Evolutionary conservation across 2,329 filamentous ascomycete species (phyloP).

Genomic region (Malbranchea cinnamomea): DNA sequence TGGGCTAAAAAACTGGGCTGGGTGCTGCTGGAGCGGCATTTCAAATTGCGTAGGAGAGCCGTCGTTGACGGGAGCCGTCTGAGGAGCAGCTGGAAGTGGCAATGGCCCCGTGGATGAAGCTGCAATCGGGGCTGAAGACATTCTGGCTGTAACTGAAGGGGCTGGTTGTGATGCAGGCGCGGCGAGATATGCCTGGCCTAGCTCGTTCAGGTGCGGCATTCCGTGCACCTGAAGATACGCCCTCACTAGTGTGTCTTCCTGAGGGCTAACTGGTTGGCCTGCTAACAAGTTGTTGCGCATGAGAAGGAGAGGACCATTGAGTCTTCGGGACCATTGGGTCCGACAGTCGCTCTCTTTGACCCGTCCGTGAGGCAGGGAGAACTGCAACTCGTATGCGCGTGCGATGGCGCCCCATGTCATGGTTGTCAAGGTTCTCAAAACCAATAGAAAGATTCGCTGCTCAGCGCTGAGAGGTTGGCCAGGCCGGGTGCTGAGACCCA

Average conservation of each 20-base stretch:
- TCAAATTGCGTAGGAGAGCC: too few relatives aligned
- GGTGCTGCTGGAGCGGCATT: too few relatives aligned
- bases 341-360: background rate
- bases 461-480: background rate
- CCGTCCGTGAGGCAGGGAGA: background rate
- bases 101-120: too few relatives aligned
- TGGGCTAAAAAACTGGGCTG: too few relatives aligned
- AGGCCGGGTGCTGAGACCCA: background rate
- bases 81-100: too few relatives aligned
- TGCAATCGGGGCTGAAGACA: too few relatives aligned
- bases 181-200: too few relatives aligned
- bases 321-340: constrained; percentile 3
- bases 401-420: constrained; percentile 2
- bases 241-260: background rate
- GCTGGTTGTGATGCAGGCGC: too few relatives aligned
- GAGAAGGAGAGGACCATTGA: too few relatives aligned
- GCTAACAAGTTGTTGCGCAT: constrained; percentile 3
- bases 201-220: too few relatives aligned
- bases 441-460: background rate
- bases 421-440: constrained; percentile 3
- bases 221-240: background rate
- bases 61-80: too few relatives aligned
- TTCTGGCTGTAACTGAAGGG: too few relatives aligned
- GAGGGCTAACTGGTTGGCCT: background rate
- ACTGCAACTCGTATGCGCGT: background rate